phyloP scores from a whole-genome alignment of 2,329 filamentous ascomycete genomes.

The Colletotrichum eremochloae region DNA sequence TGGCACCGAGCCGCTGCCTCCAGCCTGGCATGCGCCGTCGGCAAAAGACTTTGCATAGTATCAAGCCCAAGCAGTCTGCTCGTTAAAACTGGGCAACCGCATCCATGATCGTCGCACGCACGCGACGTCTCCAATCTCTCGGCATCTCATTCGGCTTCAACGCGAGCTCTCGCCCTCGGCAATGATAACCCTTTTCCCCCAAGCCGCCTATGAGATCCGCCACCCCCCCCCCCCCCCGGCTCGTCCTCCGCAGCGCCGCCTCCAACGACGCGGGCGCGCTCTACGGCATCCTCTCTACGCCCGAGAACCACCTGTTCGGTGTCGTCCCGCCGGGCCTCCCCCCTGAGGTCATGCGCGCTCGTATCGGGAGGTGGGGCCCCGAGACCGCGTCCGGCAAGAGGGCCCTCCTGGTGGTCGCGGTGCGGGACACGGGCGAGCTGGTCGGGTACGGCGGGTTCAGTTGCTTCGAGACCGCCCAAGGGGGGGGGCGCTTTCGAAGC shows the following conservation, averaged over 20 bases:
- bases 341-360: constrained; percentile 25
- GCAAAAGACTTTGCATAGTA: not conserved
- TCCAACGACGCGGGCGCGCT: constrained; percentile 38
- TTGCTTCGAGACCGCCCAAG: constrained; percentile 24
- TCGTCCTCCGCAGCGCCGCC: constrained; percentile 47
- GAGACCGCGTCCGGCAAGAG: constrained; percentile 39
- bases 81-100: not conserved
- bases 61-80: not conserved
- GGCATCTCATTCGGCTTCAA: not conserved
- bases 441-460: constrained; percentile 45
- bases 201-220: constrained; percentile 48
- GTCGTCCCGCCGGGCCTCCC: constrained; percentile 26
- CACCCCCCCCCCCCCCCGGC: constrained; percentile 55
- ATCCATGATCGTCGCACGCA: not conserved
- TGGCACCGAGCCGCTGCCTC: too few relatives aligned
- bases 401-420: constrained; percentile 41
- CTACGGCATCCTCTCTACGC: constrained; percentile 36
- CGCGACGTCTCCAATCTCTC: not conserved
- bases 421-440: constrained; percentile 39
- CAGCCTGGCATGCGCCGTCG: not conserved
- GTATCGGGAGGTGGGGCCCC: constrained; percentile 11
- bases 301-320: constrained; percentile 39
- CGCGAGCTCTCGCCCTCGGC: not conserved
- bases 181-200: constrained; percentile 36
- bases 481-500: constrained; percentile 9